Evolutionary conservation across 1,139 yeast species (phyloP), one percentile per base, ranked within the genome.

Genomic region (Pneumocystis oryctolagi): DNA sequence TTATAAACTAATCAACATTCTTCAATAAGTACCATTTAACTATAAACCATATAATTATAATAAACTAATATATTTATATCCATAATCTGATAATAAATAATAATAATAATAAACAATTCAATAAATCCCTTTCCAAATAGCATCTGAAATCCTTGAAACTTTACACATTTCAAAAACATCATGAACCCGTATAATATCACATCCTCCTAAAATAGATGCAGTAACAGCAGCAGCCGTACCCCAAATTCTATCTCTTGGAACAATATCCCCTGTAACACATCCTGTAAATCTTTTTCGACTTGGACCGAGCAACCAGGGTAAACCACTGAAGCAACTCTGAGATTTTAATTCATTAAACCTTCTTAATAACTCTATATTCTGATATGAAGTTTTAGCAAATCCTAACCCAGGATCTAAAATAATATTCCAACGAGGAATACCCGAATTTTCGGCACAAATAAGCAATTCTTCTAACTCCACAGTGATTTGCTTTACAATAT

Each of bases 321-420:
- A 71, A 2, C 75, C 78, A 53, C 70, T 69, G 39, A 79, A 69
- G 6, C 72, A 70, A 25, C 61, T 42, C 35, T 59, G 58, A 8
- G 64, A 58, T 3, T 66, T 56, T 30, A 76, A 70, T 34, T 66
- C 67, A 4, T 64, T 64, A 2, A 86, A 79, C 64, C 83, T 77
- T 65, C 83, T 80, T 35, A 92, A 77, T 0, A 89, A 69, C 14
- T 80, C 78, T 59, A 90, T 69, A 72, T 90, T 92, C 70, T 90
- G 96, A 9, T 73, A 68, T 59, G 80, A 70, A 63, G 79, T 79
- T 72, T 92, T 92, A 28, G 97, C 97, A 75, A 92, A 92, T 1
- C 98, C 98, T 62, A 92, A 75, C 0, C 98, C 98, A 0, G 99
- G 98, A 73, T 92, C 99, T 14, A 89, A 71, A 20, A 94, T 83